A percentile compares a stretch with the other conserved stretches of the same genome.
Evolutionary conservation across 2,329 filamentous ascomycete genomes (phyloP).

Genomic region (Myriosclerotinia scirpicola): DNA sequence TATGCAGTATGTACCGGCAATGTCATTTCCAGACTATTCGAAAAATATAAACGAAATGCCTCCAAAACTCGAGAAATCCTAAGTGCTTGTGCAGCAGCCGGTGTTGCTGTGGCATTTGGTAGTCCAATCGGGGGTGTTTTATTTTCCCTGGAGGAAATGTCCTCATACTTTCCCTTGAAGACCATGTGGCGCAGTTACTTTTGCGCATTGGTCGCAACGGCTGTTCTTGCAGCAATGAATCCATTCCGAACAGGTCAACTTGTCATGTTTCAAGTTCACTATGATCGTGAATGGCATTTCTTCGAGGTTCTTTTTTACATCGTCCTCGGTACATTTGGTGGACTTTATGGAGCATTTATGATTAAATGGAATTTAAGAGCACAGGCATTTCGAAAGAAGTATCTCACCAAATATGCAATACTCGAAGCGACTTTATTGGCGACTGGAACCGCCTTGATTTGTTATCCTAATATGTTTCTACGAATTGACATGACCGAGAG

Average conservation of each 20-base stretch:
- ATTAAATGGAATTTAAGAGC: slow-evolving; percentile 96
- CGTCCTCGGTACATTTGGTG: slow-evolving; percentile 87
- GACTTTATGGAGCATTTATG: slow-evolving; percentile 91
- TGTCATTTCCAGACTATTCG: slow-evolving; percentile 89
- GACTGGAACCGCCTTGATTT: slow-evolving; percentile 81
- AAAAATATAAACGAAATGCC: slow-evolving; percentile 87
- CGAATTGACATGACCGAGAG: slow-evolving; percentile 99
- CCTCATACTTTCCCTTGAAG: slow-evolving; percentile 92
- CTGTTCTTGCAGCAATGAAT: slow-evolving; percentile 92
- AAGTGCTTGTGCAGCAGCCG: slow-evolving; percentile 90
- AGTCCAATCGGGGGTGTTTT: slow-evolving; percentile 95
- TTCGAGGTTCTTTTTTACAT: slow-evolving; percentile 95
- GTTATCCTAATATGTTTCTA: slow-evolving; percentile 93
- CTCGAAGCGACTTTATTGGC: slow-evolving; percentile 84
- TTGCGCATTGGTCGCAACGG: slow-evolving; percentile 91
- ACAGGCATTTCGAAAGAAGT: slow-evolving; percentile 92
- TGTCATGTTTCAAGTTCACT: slow-evolving; percentile 98
- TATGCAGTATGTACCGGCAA: slow-evolving; percentile 98
- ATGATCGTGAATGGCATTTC: slow-evolving; percentile 96
- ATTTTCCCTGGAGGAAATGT: slow-evolving; percentile 98
- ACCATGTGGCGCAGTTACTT: slow-evolving; percentile 99
- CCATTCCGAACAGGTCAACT: slow-evolving; percentile 95
- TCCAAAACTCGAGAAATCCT: slow-evolving; percentile 94
- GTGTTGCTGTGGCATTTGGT: slow-evolving; percentile 94
- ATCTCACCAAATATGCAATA: slow-evolving; percentile 79